Evolutionary conservation across 345 rosid genomes (phyloP), one percentile per base, ranked within the genome.

Genomic region (Cardamine occulta): DNA sequence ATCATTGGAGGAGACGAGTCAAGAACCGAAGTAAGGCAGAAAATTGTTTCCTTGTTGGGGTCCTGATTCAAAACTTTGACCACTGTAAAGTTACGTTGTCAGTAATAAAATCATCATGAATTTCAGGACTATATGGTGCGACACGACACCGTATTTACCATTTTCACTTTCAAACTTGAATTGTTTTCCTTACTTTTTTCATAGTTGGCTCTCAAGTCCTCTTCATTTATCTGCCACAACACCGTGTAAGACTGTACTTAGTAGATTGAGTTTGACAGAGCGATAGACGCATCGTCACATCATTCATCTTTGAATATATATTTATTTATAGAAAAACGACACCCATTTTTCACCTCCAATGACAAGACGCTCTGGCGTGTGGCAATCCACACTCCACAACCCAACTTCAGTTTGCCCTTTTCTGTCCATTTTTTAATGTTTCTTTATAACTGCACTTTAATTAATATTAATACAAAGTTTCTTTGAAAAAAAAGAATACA

Each of bases 241-340:
- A 76, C 57, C 52, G 59, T 24, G 47, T 47, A 32, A 12, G 17
- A 58, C 64, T 70, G 44, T 62, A 68, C 39, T 54, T 76, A 69
- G 37, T 37, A 52, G 70, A 68, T 70, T 70, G 65, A 70, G 60
- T 65, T 57, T 77, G 67, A 71, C 80, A 71, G 55, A 57, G 45
- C 35, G 80, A 77, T 64, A 24, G 80, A 77, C 73, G 66, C 60
- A 70, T 77, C 76, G 32, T 54, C 65, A 62, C 63, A 76, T 45
- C 63, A 57, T 29, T 26, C 47, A 40, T 62, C 14, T 62, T 40
- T 17, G 7, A 23, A n/a, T 19, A 6, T 26, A 56, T 28, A 28
- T 28, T 4, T 28, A 45, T n/a, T 45, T 44, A 14, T 5, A 5
- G 19, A 7, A 47, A 75, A 76, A 69, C 70, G 40, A 69, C 71